These are phyloP conservation scores for Gamarada debralockiae DNA, from an alignment of 495 filamentous ascomycete genomes.

Conservation along the genomic window DNA sequence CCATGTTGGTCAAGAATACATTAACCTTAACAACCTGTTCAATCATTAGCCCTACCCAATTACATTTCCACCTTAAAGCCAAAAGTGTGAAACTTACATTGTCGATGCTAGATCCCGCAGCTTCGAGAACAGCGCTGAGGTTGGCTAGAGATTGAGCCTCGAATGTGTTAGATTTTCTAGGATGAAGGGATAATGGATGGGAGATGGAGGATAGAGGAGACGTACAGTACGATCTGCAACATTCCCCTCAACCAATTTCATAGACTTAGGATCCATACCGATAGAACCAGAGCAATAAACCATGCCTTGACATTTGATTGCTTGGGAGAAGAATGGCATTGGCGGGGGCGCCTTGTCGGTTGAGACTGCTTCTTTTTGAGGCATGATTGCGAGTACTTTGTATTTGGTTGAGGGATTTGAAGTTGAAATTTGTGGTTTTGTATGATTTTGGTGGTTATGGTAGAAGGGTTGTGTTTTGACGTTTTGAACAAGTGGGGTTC, in stretches of 20 bases:
- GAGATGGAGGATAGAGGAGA: not conserved
- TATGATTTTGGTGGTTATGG: too few species aligned
- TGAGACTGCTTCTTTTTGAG: slow-evolving; percentile 34
- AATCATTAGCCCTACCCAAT: not conserved
- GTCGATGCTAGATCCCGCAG: slow-evolving; percentile 47
- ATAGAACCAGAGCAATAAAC: slow-evolving; percentile 56
- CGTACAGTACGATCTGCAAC: slow-evolving; percentile 53
- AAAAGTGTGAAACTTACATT: slow-evolving; percentile 38
- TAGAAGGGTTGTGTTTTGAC: too few species aligned
- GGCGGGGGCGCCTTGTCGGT: slow-evolving; percentile 51
- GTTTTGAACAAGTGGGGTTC: too few species aligned
- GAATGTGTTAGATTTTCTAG: not conserved
- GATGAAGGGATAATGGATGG: slow-evolving; percentile 15
- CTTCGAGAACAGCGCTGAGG: slow-evolving; percentile 33
- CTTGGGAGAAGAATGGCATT: slow-evolving; percentile 53
- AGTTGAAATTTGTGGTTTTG: not conserved
- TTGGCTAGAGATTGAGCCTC: slow-evolving; percentile 54
- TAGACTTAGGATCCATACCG: slow-evolving; percentile 46
- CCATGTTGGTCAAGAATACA: slow-evolving; percentile 63
- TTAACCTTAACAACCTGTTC: slow-evolving; percentile 63
- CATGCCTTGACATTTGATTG: slow-evolving; percentile 51
- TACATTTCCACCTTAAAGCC: slow-evolving; percentile 42
- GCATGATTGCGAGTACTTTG: slow-evolving; percentile 10
- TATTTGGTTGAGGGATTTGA: too few species aligned
- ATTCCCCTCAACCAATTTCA: slow-evolving; percentile 44